Base-by-base conservation (phyloP, 495 filamentous ascomycete genomes). In the Penicillium cosmopolitanum region DNA sequence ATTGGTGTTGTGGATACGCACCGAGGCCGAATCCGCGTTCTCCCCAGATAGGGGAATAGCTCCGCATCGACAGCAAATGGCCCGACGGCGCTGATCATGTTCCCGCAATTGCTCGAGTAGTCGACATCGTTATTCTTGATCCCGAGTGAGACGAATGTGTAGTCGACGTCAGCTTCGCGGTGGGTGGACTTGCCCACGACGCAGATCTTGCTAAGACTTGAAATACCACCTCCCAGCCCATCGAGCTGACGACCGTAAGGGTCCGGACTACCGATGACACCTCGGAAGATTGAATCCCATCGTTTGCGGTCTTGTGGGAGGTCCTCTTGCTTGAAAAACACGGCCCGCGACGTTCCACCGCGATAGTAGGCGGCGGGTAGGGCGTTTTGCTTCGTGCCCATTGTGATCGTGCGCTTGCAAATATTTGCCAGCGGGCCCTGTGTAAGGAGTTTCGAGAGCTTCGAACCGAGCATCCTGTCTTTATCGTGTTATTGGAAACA, bases 81-180 rank as follows among this genome's bases (percentile, higher is more conserved):
- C 0, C 89, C 89, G 51, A 93, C 82, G 0, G 86, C 82, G 25
- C 80, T 77, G 0, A 73, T 82, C 87, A 92, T 90, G 61, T 91
- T 92, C 8, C 89, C 89, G 62, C 89, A 92, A 65, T 90, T 92
- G 12, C 87, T 84, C 1, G 83, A 84, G 57, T 84, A 82, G 67
- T 92, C 88, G 2, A 91, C 76, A 13, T 72, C 66, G 9, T 70
- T 73, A 56, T 85, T 80, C 44, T 77, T 77, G 53, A 92, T 78
- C 0, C 88, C 88, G 2, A 92, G 78, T 23, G 86, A 84, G 4
- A 87, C 83, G 58, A 92, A 92, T 0, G 87, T 91, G 62, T 87
- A 92, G 51, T 92, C 88, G 16, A 91, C 75, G 54, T 91, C 87
- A 0, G 83, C 83, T 46, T 84, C 82, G 0, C 51, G 62, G 31